A percentile compares a stretch with the other conserved stretches of the same genome.
These are phyloP conservation scores for Pterocarpus macrocarpus DNA, from an alignment of 306 rosid species.

Conservation along the genomic window DNA sequence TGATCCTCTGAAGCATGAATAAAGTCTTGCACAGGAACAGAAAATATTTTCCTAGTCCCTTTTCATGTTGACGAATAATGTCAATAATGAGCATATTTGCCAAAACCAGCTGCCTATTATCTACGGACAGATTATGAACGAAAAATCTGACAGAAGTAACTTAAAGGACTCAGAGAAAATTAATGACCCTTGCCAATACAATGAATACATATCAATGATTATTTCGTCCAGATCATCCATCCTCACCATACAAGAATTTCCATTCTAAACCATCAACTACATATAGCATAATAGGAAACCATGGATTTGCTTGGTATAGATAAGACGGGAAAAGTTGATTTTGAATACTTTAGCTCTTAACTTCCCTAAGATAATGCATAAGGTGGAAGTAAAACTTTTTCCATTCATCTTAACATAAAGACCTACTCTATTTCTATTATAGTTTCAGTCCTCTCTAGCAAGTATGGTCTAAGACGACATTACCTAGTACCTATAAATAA, in stretches of 20 bases:
- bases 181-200: slow-evolving; percentile 6
- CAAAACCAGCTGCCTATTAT: not conserved
- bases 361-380: slow-evolving; percentile 2
- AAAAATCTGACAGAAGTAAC: slow-evolving; percentile 15
- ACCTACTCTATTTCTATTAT: not conserved
- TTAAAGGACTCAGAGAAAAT: not conserved
- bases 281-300: slow-evolving; percentile 28
- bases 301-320: not conserved
- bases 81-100: slow-evolving; percentile 4
- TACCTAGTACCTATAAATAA: not conserved
- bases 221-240: slow-evolving; percentile 7
- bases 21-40: not conserved
- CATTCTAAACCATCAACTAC: slow-evolving; percentile 30
- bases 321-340: slow-evolving; percentile 2
- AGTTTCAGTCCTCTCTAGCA: slow-evolving; percentile 3
- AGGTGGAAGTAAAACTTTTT: slow-evolving; percentile 2
- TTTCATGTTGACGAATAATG: slow-evolving; percentile 1
- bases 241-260: not conserved
- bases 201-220: slow-evolving; percentile 26
- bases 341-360: not conserved
- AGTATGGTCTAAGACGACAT: slow-evolving; percentile 1
- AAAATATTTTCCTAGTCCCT: not conserved
- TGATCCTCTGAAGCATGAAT: slow-evolving; percentile 6
- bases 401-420: not conserved
- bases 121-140: not conserved